Evolutionary conservation across 1,139 yeast species (phyloP).

Genomic region (Kodamaea fungicola): DNA sequence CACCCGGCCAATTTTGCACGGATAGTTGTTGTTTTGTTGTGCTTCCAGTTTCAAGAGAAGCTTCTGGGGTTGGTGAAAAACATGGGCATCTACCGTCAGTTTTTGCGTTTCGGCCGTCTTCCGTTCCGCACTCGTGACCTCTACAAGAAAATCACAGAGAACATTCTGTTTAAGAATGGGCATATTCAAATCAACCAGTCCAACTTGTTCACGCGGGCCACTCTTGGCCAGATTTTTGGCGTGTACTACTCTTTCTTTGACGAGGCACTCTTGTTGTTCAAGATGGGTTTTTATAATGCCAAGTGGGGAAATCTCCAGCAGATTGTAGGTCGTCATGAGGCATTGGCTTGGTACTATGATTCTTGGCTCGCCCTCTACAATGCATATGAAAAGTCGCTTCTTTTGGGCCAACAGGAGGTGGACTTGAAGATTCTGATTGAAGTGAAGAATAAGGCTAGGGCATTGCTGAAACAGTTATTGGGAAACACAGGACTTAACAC

Average conservation of each 20-base stretch:
- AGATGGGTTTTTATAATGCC: conserved; percentile 17
- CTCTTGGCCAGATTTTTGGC: conserved; percentile 18
- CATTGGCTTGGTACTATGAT: conserved; percentile 27
- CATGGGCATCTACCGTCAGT: conserved; percentile 61
- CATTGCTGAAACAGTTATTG: conserved; percentile 35
- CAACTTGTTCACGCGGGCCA: conserved; percentile 11
- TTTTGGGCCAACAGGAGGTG: conserved; percentile 20
- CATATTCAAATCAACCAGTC: conserved; percentile 10
- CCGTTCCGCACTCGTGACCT: conserved; percentile 52
- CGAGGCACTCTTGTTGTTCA: conserved; percentile 20
- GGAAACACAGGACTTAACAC: conserved; percentile 15
- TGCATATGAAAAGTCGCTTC: conserved; percentile 17
- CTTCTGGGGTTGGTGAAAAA: conserved; percentile 47
- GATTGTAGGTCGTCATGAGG: conserved; percentile 20
- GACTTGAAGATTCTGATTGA: conserved; percentile 23
- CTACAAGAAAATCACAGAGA: conserved; percentile 17
- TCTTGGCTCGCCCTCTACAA: conserved; percentile 24
- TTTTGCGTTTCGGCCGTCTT: conserved; percentile 67
- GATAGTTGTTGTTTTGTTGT: conserved; percentile 29
- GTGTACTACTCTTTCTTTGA: conserved; percentile 23
- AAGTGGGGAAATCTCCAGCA: conserved; percentile 8
- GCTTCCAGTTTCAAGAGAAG: conserved; percentile 34
- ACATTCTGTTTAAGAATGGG: conserved; percentile 9
- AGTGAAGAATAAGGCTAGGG: conserved; percentile 31
- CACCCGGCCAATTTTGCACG: conserved; percentile 42